Evolutionary conservation across 495 filamentous ascomycete genomes (phyloP).

Genomic region (Penicillium chermesinum): DNA sequence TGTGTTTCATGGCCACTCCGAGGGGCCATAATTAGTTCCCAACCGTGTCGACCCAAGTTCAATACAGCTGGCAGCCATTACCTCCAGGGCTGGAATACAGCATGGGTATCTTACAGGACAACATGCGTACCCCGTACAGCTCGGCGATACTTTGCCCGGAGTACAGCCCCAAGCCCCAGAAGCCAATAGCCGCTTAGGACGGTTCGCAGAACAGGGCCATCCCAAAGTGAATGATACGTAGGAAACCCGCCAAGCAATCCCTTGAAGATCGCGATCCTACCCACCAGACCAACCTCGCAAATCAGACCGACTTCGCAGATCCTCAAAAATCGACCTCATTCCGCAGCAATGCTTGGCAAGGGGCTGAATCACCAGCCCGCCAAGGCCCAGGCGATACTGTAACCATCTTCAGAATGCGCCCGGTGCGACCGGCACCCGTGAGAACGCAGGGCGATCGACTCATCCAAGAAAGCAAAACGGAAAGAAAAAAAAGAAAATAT

Average conservation of each 20-base stretch:
- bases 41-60: not conserved
- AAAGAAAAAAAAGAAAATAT: too few species aligned
- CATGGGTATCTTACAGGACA: not conserved
- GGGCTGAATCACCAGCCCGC: constrained; percentile 12
- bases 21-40: not conserved
- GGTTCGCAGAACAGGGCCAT: not conserved
- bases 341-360: constrained; percentile 19
- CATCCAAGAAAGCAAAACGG: not conserved
- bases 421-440: constrained; percentile 9
- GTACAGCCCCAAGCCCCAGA: not conserved
- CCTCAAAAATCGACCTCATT: constrained; percentile 1
- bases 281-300: not conserved
- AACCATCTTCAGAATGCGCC: constrained; percentile 22
- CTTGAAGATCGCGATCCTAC: not conserved
- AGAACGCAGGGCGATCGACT: not conserved
- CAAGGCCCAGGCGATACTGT: constrained; percentile 16
- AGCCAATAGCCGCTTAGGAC: not conserved
- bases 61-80: too few species aligned
- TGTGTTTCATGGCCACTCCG: too few species aligned
- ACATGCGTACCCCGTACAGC: not conserved
- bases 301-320: not conserved
- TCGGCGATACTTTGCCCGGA: not conserved
- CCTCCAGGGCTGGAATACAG: not conserved
- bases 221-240: not conserved
- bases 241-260: not conserved